Percentiles rank a stretch among this genome's conserved stretches.
These are phyloP conservation scores for Magnolia changhungtana DNA, from an alignment of 164 flowering plant genomes.

Conservation along the genomic window DNA sequence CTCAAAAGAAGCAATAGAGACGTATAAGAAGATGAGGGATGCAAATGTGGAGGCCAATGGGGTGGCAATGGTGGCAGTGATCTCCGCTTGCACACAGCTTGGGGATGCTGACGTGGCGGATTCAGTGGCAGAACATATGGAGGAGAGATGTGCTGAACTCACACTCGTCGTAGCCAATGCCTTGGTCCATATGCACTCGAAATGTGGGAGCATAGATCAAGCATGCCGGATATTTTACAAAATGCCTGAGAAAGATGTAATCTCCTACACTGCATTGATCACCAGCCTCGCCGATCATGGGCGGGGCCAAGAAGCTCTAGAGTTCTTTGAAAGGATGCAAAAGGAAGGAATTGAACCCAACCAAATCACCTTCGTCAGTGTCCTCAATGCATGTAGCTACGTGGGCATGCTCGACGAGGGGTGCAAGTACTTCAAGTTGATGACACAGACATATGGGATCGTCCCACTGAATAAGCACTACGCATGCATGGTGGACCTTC, in stretches of 20 bases:
- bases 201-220: conserved; percentile 31
- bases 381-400: conserved; percentile 44
- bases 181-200: conserved; percentile 47
- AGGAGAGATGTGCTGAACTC: conserved; percentile 21
- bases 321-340: conserved; percentile 35
- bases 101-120: conserved; percentile 29
- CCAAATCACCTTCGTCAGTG: conserved; percentile 36
- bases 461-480: conserved; percentile 34
- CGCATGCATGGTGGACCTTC: conserved; percentile 46
- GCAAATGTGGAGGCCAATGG: conserved; percentile 24
- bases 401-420: conserved; percentile 46
- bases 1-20: conserved; percentile 33
- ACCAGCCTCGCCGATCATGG: conserved; percentile 47
- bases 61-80: conserved; percentile 47
- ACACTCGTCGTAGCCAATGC: conserved; percentile 37
- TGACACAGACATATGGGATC: conserved; percentile 28
- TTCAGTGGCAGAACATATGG: conserved; percentile 22
- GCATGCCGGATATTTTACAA: conserved; percentile 32
- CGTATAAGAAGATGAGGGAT: conserved; percentile 36
- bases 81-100: conserved; percentile 46
- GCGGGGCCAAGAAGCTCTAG: conserved; percentile 31
- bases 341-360: conserved; percentile 35
- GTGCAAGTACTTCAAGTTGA: conserved; percentile 28
- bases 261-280: conserved; percentile 40
- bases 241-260: conserved; percentile 31